Base-by-base conservation (phyloP, 352 stramenopile species). In the Phytophthora pinifolia region DNA sequence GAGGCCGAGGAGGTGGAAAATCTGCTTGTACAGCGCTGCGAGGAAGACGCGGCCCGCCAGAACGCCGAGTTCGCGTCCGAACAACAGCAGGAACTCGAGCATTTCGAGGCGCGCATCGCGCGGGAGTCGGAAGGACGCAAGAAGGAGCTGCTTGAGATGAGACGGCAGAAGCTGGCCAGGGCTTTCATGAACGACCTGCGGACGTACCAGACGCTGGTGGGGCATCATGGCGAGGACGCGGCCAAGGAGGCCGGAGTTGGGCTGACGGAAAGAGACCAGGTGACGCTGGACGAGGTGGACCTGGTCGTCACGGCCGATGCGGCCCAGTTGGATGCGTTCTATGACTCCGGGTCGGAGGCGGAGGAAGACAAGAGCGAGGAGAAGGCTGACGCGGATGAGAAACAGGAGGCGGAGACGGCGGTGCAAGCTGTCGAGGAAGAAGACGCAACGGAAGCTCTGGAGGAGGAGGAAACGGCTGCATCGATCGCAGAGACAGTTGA, bases 151-250 rank as follows among this genome's bases (percentile, higher is more conserved):
- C 63, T 89, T 12, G 75, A 89, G 43, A 69, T 70, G 39, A 69
- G 76, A 25, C 73, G 82, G 1, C 61, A 86, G 41, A 69, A 72
- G 25, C 56, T 92, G 13, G 76, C 73, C 9, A 71, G 72, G 14
- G 81, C 79, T 12, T 92, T 94, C 55, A 59, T 72, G 46, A 84
- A 89, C 45, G 85, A 94, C 41, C 63, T 94, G 38, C 70, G 74
- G 60, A 89, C 80, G 30, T 94, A 94, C 56, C 82, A 91, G 62
- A 86, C 81, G 47, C 57, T 92, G 10, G 65, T 87, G 39, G 69
- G 65, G 29, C 75, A 86, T 54, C 76, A 90, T 33, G 72, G 74
- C 41, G 59, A 66, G 1, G 59, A 55, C 9, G 58, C 47, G 12
- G 37, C 54, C 2, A 70, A 32, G 1, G 35, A 59, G 22, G 41